Evolutionary conservation across 2,329 filamentous ascomycete genomes (phyloP).

Genomic region (Leptographium flavum): DNA sequence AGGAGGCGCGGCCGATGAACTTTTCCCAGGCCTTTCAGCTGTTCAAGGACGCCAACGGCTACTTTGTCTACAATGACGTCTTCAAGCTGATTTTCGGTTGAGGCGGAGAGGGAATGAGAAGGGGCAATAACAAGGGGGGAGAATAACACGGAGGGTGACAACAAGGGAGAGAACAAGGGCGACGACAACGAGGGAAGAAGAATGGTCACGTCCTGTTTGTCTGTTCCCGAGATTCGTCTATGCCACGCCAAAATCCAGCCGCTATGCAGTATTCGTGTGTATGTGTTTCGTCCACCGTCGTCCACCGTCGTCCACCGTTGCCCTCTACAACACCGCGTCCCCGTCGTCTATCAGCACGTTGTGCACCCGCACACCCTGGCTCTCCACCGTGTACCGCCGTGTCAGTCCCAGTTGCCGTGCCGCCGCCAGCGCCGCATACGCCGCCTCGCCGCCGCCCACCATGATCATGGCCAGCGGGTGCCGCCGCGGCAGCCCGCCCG

Average conservation of each 20-base stretch:
- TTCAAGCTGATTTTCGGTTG: conserved; percentile 76
- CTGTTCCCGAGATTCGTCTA: too few species aligned
- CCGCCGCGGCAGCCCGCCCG: conserved; percentile 51
- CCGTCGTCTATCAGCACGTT: conserved; percentile 55
- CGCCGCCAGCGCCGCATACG: conserved; percentile 46
- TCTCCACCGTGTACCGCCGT: conserved; percentile 66
- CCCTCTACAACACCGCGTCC: not conserved
- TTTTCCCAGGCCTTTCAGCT: conserved; percentile 88
- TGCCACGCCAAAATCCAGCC: too few species aligned
- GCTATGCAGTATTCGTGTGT: too few species aligned
- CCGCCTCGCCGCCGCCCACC: conserved; percentile 55
- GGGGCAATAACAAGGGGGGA: too few species aligned
- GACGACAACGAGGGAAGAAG: not conserved
- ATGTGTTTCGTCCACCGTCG: too few species aligned
- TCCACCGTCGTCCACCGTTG: too few species aligned
- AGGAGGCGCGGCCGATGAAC: conserved; percentile 74
- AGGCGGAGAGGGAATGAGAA: not conserved
- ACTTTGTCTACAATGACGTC: conserved; percentile 86
- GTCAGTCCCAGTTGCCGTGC: conserved; percentile 61
- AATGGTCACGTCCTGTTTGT: too few species aligned
- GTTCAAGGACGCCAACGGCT: conserved; percentile 50
- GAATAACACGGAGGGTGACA: not conserved
- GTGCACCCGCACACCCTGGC: conserved; percentile 62
- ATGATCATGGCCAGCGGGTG: conserved; percentile 73
- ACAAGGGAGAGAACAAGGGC: not conserved